A percentile compares a stretch with the other conserved stretches of the same genome.
Evolutionary conservation across 768 basidiomycete genomes (phyloP).

Genomic region (Jaapia argillacea): DNA sequence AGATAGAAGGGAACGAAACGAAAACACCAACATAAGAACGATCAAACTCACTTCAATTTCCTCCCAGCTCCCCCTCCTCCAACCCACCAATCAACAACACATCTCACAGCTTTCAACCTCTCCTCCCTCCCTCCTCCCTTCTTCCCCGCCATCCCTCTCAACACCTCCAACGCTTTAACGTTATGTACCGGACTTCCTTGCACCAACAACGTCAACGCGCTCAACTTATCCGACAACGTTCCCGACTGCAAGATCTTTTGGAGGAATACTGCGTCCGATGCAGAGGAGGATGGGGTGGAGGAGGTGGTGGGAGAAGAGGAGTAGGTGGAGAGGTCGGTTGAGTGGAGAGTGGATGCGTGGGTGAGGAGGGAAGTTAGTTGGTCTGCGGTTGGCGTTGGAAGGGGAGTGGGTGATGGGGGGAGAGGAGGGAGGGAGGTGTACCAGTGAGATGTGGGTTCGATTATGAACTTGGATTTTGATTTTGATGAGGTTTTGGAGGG

Average conservation of each 20-base stretch:
- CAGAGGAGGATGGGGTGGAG: slow-evolving; percentile 26
- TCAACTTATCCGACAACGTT: slow-evolving; percentile 86
- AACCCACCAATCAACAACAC: slow-evolving; percentile 95
- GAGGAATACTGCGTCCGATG: slow-evolving; percentile 75
- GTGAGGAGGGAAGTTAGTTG: slow-evolving; percentile 34
- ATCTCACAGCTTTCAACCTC: slow-evolving; percentile 80
- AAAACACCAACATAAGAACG: neutral
- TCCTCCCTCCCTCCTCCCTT: slow-evolving; percentile 90
- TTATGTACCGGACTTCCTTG: slow-evolving; percentile 86
- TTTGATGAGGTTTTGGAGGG: slow-evolving; percentile 3
- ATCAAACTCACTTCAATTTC: slow-evolving; percentile 65
- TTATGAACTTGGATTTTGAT: slow-evolving; percentile 12
- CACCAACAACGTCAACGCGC: slow-evolving; percentile 82
- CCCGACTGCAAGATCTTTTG: slow-evolving; percentile 79
- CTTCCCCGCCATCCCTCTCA: slow-evolving; percentile 70
- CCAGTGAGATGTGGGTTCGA: slow-evolving; percentile 40
- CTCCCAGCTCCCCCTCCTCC: slow-evolving; percentile 84
- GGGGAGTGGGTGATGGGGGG: slow-evolving; percentile 15
- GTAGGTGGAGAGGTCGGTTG: slow-evolving; percentile 32
- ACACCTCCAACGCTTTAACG: slow-evolving; percentile 62
- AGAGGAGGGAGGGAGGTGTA: slow-evolving; percentile 38
- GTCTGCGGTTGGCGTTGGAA: slow-evolving; percentile 27
- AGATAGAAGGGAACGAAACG: neutral
- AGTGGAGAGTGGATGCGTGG: slow-evolving; percentile 39
- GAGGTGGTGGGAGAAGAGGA: slow-evolving; percentile 38